A percentile compares a stretch with the other conserved stretches of the same genome.
Conservation (phyloP, 352 stramenopile species). For the Pythium oligandrum region DNA sequence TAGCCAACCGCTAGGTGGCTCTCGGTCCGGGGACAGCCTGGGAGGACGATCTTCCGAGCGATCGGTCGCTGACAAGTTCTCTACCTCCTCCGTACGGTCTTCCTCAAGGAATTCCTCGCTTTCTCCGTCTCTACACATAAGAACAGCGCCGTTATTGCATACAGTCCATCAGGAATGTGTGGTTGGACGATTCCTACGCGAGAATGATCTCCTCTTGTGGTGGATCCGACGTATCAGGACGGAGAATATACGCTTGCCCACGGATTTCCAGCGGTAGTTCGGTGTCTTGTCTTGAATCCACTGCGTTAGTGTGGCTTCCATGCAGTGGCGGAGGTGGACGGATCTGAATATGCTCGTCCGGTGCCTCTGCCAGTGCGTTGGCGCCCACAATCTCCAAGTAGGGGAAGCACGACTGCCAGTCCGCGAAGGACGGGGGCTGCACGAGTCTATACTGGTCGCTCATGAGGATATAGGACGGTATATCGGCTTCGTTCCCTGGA, state of each 20-base stretch:
- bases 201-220: constrained; percentile 22
- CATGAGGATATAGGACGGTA: constrained; percentile 36
- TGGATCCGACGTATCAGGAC: constrained; percentile 7
- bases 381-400: constrained; percentile 34
- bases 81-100: constrained; percentile 10
- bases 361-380: constrained; percentile 18
- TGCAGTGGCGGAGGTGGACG: neutral
- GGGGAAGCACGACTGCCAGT: constrained; percentile 44
- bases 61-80: too few species aligned
- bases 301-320: too few species aligned
- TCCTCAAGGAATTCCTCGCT: constrained; percentile 41
- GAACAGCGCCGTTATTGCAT: neutral
- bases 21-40: neutral
- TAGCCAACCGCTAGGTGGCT: neutral
- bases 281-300: constrained; percentile 12
- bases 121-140: constrained; percentile 23
- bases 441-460: constrained; percentile 43
- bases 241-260: constrained; percentile 1
- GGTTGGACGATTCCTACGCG: constrained; percentile 18
- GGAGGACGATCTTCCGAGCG: too few species aligned
- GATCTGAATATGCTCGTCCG: constrained; percentile 38
- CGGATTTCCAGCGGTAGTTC: constrained; percentile 2
- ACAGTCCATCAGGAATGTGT: neutral
- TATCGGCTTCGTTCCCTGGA: neutral
- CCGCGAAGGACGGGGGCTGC: constrained; percentile 33